Percentiles rank a stretch among this genome's conserved stretches.
phyloP scores from a whole-genome alignment of 345 rosid genomes.

The Mallotus nudiflorus region DNA sequence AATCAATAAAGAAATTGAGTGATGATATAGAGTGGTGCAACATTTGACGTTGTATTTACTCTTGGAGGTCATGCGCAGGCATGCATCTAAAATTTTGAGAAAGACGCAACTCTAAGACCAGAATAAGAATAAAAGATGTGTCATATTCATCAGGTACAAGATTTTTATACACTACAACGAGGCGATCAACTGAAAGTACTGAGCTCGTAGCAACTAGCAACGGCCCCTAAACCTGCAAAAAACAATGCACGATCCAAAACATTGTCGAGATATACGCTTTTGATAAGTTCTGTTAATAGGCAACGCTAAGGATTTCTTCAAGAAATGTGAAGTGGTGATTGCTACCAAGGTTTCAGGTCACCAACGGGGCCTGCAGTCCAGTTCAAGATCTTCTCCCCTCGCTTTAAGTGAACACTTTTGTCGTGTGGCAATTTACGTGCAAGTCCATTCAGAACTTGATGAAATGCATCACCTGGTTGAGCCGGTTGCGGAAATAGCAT shows the following conservation, averaged over 20 bases:
- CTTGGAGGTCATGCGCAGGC: no score
- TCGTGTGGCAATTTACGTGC: constrained; percentile 71
- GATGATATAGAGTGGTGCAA: no score
- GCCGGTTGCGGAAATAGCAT: constrained; percentile 33
- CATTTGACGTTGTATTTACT: no score
- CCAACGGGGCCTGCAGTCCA: constrained; percentile 91
- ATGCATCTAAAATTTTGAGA: no score
- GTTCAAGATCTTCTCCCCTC: constrained; percentile 61
- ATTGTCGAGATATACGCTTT: constrained; percentile 12
- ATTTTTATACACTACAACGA: constrained; percentile 7
- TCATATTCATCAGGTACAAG: background rate
- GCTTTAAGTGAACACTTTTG: constrained; percentile 49
- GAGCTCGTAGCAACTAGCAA: background rate
- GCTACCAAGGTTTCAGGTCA: constrained; percentile 87
- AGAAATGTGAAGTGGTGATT: background rate
- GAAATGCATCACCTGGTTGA: constrained; percentile 29
- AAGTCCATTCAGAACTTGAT: constrained; percentile 24
- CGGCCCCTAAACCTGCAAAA: constrained; percentile 10
- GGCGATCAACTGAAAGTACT: constrained; percentile 1
- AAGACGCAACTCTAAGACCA: no score
- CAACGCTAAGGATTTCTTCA: constrained; percentile 3
- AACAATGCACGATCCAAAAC: background rate
- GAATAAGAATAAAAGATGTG: no score
- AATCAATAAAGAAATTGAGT: no score
- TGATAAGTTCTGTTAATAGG: background rate